Conservation (phyloP, 2,329 filamentous ascomycete species). For the Ophiostoma sp. region DNA sequence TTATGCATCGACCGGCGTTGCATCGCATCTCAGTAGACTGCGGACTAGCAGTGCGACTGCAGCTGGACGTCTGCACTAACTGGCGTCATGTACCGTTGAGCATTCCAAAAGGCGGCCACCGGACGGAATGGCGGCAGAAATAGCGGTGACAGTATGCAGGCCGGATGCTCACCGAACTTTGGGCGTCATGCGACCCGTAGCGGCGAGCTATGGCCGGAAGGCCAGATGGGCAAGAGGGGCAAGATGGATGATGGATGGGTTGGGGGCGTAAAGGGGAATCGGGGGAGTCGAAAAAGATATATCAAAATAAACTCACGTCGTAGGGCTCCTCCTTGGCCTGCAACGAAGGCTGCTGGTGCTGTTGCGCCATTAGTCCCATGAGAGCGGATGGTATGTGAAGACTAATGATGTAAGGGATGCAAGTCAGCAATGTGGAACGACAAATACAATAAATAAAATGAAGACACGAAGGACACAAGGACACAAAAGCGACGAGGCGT, state of each 20-base stretch:
- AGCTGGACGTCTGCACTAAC: not conserved
- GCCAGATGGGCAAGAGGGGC: not conserved
- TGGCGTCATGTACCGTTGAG: not conserved
- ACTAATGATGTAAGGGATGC: constrained; percentile 6
- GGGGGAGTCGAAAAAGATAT: not conserved
- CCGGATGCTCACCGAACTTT: constrained; percentile 7
- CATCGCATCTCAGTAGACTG: constrained; percentile 2
- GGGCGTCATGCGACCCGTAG: not conserved
- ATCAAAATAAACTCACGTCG: constrained; percentile 5
- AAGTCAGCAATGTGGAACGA: constrained; percentile 5
- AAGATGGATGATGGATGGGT: not conserved
- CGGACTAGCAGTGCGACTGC: constrained; percentile 1
- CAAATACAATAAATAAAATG: constrained; percentile 12
- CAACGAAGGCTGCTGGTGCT: not conserved
- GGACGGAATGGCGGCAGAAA: not conserved
- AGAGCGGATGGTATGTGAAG: constrained; percentile 5
- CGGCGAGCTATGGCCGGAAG: not conserved
- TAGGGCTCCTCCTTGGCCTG: constrained; percentile 11
- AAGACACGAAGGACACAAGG: not conserved
- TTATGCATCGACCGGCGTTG: constrained; percentile 10
- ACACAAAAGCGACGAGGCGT: not conserved
- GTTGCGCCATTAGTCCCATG: constrained; percentile 14
- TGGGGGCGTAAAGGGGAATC: not conserved
- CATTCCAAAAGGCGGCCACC: constrained; percentile 1
- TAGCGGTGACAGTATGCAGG: constrained; percentile 9